Base-by-base conservation (phyloP, 2,329 filamentous ascomycete genomes). In the Fusarium sp. region DNA sequence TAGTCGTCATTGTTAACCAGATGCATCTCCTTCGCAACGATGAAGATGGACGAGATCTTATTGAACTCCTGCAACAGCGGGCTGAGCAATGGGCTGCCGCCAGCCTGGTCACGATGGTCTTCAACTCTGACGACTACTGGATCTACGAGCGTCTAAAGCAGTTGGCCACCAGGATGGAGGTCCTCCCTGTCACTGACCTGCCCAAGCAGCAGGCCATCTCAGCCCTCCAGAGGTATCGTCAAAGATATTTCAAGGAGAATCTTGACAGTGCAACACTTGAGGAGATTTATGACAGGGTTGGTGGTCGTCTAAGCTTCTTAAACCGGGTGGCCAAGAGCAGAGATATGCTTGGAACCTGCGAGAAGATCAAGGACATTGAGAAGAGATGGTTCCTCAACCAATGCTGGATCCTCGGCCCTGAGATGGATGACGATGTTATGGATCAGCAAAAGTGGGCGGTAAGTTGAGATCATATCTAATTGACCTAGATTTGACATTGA, bases 71-170 rank as follows among this genome's bases (percentile, higher is more conserved):
- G 29, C 96, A 99, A 76, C 96, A 99, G 78, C 89, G 94, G 31
- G 95, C 96, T 1, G 96, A 99, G 80, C 92, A 96, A 79, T 99
- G 96, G 96, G 95, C 96, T 1, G 96, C 95, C 1, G 89, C 92
- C 18, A 95, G 93, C 70, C 86, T 99, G 8, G 92, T 96, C 29
- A 98, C 96, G 1, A 87, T 93, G 84, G 90, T 99, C 33, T 93
- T 99, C 82, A 98, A 97, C 80, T 94, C 90, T 58, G 96, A 99
- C 79, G 96, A 98, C 77, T 99, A 97, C 81, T 99, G 96, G 96
- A 92, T 99, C 0, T 98, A 97, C 75, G 96, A 99, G 79, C 88
- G 94, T 13, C 83, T 99, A 57, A 97, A 97, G 83, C 90, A 93
- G 77, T 90, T 97, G 64, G 93, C 93, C 3, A 97, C 94, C 2